Conservation (phyloP, 2,329 filamentous ascomycete genomes). For the Sphaerulina musiva region DNA sequence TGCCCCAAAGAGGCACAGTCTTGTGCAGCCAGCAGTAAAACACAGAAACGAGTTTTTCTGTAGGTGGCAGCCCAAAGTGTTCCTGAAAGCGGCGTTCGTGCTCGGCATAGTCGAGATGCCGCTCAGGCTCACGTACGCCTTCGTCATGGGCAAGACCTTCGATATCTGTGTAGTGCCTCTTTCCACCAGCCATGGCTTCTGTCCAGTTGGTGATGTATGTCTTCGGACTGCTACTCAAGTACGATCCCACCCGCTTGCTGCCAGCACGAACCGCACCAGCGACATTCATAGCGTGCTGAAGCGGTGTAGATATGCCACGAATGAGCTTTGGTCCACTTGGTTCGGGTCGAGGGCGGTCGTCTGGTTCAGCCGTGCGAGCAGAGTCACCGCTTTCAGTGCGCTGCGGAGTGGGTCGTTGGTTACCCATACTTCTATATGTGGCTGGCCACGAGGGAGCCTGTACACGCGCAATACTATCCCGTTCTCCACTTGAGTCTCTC, state of each 20-base stretch:
- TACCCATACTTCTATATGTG: conserved; percentile 18
- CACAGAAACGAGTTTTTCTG: conserved; percentile 76
- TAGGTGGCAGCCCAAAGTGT: conserved; percentile 81
- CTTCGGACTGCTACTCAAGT: conserved; percentile 81
- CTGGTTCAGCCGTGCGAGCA: conserved; percentile 12
- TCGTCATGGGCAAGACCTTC: conserved; percentile 62
- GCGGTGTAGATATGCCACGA: conserved; percentile 21
- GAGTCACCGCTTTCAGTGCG: conserved; percentile 17
- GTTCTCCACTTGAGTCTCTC: conserved; percentile 26
- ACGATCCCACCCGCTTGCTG: conserved; percentile 61
- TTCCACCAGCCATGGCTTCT: conserved; percentile 90
- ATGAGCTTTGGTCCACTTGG: conserved; percentile 14
- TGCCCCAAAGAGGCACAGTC: conserved; percentile 86
- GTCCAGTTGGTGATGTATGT: conserved; percentile 95
- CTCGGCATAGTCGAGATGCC: conserved; percentile 48
- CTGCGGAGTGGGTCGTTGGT: conserved; percentile 5
- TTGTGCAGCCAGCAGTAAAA: conserved; percentile 91
- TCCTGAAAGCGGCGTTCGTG: conserved; percentile 67
- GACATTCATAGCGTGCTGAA: conserved; percentile 19
- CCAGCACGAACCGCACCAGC: conserved; percentile 45
- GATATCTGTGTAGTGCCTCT: conserved; percentile 77
- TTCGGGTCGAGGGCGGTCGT: conserved; percentile 6
- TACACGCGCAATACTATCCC: conserved; percentile 23
- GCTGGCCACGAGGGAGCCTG: conserved; percentile 29
- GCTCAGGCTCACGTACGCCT: conserved; percentile 49